Evolutionary conservation across 176 grass and related monocot genomes (phyloP).

Genomic region (Neostapfia colusana): DNA sequence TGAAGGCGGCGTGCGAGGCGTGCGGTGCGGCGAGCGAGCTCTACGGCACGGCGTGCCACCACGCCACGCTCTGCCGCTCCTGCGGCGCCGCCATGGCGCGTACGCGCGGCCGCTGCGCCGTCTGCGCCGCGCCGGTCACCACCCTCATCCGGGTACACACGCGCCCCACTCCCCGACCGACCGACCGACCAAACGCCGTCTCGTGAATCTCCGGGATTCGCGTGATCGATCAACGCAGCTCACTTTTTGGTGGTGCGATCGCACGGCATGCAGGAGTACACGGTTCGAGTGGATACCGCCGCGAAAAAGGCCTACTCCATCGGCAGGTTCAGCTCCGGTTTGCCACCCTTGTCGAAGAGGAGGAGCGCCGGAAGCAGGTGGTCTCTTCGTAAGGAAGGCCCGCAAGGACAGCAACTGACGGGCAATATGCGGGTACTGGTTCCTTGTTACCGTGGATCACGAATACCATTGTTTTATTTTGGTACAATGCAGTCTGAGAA

Average conservation of each 20-base stretch:
- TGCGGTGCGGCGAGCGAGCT: constrained; percentile 57
- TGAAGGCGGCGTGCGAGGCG: constrained; percentile 62
- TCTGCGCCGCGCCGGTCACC: constrained; percentile 61
- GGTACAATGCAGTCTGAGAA: neutral
- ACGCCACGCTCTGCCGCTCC: constrained; percentile 66
- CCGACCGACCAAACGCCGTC: too few relatives aligned
- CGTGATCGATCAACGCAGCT: neutral
- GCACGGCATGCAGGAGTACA: constrained; percentile 56
- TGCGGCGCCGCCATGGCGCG: constrained; percentile 62
- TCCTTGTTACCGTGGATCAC: constrained; percentile 12
- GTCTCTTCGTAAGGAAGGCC: constrained; percentile 74
- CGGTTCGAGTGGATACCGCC: constrained; percentile 52
- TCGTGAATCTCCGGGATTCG: neutral
- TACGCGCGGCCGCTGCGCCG: constrained; percentile 35
- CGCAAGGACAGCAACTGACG: constrained; percentile 63
- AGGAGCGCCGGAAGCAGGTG: constrained; percentile 60
- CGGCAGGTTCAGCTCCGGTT: constrained; percentile 60
- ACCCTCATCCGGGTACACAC: constrained; percentile 65
- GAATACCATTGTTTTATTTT: neutral
- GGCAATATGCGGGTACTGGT: constrained; percentile 59
- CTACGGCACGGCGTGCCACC: constrained; percentile 64
- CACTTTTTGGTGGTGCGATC: neutral
- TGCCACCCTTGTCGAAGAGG: constrained; percentile 66
- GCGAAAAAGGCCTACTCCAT: constrained; percentile 58
- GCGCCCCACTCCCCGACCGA: too few relatives aligned